Evolutionary conservation across 1,139 yeast species (phyloP).

Genomic region (Suhomyces wounanorum): DNA sequence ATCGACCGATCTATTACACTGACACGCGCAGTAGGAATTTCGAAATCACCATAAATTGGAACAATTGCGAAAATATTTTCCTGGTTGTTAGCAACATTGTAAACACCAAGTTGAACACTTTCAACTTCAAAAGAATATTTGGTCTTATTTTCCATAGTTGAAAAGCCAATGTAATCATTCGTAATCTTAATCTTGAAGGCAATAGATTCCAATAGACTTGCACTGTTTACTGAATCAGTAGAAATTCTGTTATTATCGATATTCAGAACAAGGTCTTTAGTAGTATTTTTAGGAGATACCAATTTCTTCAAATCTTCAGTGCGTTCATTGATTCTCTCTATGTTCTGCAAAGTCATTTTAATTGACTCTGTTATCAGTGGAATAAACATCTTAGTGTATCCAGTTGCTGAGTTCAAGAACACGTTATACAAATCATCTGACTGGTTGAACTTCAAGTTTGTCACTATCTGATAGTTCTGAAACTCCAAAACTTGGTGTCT

Average conservation of each 20-base stretch:
- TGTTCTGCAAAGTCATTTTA: constrained; percentile 15
- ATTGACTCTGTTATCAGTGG: constrained; percentile 32
- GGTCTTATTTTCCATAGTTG: constrained; percentile 34
- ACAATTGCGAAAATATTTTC: constrained; percentile 18
- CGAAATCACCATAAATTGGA: constrained; percentile 40
- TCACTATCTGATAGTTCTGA: constrained; percentile 34
- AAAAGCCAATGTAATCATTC: constrained; percentile 41
- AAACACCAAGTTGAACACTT: constrained; percentile 22
- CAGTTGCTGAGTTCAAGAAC: constrained; percentile 27
- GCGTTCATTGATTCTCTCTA: constrained; percentile 18
- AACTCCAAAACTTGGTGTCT: constrained; percentile 25
- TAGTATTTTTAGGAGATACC: not conserved
- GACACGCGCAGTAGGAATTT: constrained; percentile 44
- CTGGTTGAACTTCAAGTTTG: constrained; percentile 21
- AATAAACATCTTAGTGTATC: constrained; percentile 35
- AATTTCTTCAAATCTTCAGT: constrained; percentile 13
- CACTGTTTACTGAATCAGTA: not conserved
- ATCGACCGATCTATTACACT: constrained; percentile 37
- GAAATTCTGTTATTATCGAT: not conserved
- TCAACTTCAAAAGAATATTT: constrained; percentile 40
- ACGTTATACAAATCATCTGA: constrained; percentile 21
- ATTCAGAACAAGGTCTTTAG: not conserved
- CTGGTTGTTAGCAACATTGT: constrained; percentile 24
- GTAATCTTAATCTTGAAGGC: constrained; percentile 31
- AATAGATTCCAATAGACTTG: constrained; percentile 11